Evolutionary conservation across 768 basidiomycete species (phyloP).

Genomic region (Royoungia palumana): DNA sequence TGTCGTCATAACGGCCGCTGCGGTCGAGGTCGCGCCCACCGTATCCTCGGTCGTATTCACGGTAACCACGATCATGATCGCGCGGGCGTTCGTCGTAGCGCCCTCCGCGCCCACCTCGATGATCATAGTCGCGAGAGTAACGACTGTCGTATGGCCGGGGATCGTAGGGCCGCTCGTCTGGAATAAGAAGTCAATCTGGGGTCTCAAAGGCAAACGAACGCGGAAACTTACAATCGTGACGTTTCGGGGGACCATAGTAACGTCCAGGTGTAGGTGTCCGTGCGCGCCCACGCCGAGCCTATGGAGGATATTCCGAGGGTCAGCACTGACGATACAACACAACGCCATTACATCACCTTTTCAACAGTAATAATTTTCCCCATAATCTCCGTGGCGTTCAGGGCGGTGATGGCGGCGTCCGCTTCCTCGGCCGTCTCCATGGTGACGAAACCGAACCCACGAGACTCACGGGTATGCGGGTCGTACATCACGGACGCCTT

Average conservation of each 20-base stretch:
- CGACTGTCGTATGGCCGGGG: constrained; percentile 90
- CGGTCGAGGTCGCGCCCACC: constrained; percentile 38
- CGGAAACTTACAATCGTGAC: constrained; percentile 53
- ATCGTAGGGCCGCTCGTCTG: constrained; percentile 86
- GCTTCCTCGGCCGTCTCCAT: constrained; percentile 86
- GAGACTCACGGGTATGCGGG: constrained; percentile 67
- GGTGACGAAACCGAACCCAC: constrained; percentile 87
- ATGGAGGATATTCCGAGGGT: background rate
- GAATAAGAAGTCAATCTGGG: constrained; percentile 2
- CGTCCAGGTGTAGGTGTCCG: constrained; percentile 91
- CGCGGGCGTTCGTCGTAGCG: constrained; percentile 36
- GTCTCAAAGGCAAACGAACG: background rate
- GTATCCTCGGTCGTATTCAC: constrained; percentile 36
- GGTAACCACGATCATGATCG: constrained; percentile 29
- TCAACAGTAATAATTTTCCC: constrained; percentile 89
- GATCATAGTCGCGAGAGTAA: constrained; percentile 66
- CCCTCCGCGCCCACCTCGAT: constrained; percentile 48
- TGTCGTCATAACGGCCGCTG: constrained; percentile 40
- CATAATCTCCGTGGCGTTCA: constrained; percentile 81
- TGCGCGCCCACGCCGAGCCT: constrained; percentile 89
- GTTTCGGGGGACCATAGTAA: constrained; percentile 93
- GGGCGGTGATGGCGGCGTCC: constrained; percentile 80
- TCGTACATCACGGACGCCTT: constrained; percentile 73
- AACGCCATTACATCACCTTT: constrained; percentile 48
- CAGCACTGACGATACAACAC: background rate